Conservation (phyloP, 2,329 filamentous ascomycete genomes). For the Ophiostoma novo-ulmi region DNA sequence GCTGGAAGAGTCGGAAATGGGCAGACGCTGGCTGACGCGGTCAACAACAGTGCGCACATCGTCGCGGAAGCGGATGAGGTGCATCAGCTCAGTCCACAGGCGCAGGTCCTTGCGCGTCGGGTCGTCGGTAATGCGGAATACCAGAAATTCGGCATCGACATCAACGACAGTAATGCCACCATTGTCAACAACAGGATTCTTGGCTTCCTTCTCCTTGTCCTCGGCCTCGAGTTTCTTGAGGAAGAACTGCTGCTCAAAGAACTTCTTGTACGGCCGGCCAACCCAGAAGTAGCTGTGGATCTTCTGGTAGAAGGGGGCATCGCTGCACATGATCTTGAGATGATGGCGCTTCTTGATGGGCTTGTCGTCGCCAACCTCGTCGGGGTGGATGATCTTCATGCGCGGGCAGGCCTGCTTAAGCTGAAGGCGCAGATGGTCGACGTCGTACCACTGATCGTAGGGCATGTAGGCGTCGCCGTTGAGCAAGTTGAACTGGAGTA, state of each 20-base stretch:
- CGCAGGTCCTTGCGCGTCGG: constrained; percentile 34
- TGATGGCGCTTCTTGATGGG: constrained; percentile 28
- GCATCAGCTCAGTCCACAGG: constrained; percentile 35
- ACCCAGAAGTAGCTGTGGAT: constrained; percentile 34
- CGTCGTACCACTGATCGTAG: constrained; percentile 37
- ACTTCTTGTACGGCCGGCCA: constrained; percentile 31
- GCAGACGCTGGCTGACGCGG: constrained; percentile 29
- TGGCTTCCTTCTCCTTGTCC: constrained; percentile 18
- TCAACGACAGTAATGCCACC: constrained; percentile 33
- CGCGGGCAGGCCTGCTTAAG: constrained; percentile 32
- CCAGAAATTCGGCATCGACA: constrained; percentile 33
- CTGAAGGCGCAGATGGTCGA: constrained; percentile 30
- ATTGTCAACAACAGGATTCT: constrained; percentile 18
- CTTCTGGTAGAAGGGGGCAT: constrained; percentile 30
- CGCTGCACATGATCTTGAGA: constrained; percentile 29
- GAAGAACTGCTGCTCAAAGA: constrained; percentile 27
- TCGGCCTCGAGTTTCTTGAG: constrained; percentile 18
- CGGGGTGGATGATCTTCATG: constrained; percentile 33
- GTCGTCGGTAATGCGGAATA: constrained; percentile 38
- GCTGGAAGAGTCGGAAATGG: neutral
- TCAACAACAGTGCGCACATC: constrained; percentile 30
- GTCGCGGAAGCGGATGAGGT: constrained; percentile 34
- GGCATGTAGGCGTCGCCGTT: constrained; percentile 33
- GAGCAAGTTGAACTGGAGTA: constrained; percentile 34
- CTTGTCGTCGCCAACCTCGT: constrained; percentile 25